Base-by-base conservation (phyloP, 495 filamentous ascomycete genomes). In the Daldinia decipiens region DNA sequence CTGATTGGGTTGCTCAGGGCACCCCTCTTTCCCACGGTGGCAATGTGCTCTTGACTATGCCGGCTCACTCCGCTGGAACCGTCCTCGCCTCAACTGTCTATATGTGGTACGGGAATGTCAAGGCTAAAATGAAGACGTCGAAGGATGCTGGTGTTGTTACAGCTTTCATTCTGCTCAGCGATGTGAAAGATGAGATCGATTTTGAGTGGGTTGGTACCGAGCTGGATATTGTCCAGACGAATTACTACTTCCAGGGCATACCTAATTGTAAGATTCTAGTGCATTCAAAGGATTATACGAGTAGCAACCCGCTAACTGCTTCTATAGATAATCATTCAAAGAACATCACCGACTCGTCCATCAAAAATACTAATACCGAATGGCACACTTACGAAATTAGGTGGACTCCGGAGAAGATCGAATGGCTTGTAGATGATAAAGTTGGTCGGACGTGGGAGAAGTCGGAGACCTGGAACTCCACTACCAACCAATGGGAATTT, bases 171-270 rank as follows among this genome's bases (percentile, higher is more conserved):
- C 82, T 98, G 70, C 86, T 98, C 73, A 91, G 90, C 34, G 95
- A 98, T 77, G 91, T 95, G 74, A 97, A 97, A 83, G 95, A 99
- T 75, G 95, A 99, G 79, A 97, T 99, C 75, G 95, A 99, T 79
- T 98, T 92, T 77, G 95, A 99, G 82, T 99, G 89, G 76, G 88
- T 99, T 60, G 95, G 95, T 62, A 85, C 86, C 52, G 92, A 98
- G 71, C 79, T 97, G 75, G 74, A 83, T 19, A 85, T 84, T 56
- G 91, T 90, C 19, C 94, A 99, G 84, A 93, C 93, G 74, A 99
- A 99, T 83, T 99, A 87, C 84, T 99, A 98, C 82, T 97, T 90
- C 82, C 95, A 98, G 80, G 95, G 96, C 68, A 90, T 98, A 71
- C 88, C 93, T 6, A 83, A 96, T 76, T 99, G 94, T 97, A 83